A percentile compares a stretch with the other conserved stretches of the same genome.
These are phyloP conservation scores for Russula griseocarnosa DNA, from an alignment of 768 basidiomycete species.

Conservation along the genomic window DNA sequence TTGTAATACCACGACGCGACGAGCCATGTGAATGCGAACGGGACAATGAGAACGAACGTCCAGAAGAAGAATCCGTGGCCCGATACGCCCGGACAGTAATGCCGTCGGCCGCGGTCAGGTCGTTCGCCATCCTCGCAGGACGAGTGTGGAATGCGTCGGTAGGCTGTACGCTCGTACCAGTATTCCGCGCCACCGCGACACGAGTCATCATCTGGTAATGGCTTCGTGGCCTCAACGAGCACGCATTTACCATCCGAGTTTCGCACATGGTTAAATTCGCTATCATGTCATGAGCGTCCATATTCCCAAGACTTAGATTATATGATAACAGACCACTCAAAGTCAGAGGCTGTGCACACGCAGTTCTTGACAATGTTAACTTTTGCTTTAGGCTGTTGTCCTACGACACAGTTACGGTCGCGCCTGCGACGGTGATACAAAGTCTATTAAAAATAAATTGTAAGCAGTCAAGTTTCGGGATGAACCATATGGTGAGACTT, in stretches of 20 bases:
- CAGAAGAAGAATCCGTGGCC: slow-evolving; percentile 80
- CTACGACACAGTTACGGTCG: slow-evolving; percentile 78
- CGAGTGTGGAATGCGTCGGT: slow-evolving; percentile 88
- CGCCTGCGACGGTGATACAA: slow-evolving; percentile 87
- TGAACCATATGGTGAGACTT: too few relatives aligned
- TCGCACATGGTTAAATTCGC: slow-evolving; percentile 89
- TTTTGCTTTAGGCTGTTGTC: slow-evolving; percentile 53
- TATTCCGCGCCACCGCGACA: slow-evolving; percentile 62
- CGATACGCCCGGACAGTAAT: slow-evolving; percentile 78
- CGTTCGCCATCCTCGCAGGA: slow-evolving; percentile 76
- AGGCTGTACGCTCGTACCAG: slow-evolving; percentile 93
- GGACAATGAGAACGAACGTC: slow-evolving; percentile 69
- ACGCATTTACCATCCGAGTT: slow-evolving; percentile 71
- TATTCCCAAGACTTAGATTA: neutral
- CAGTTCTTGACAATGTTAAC: slow-evolving; percentile 65
- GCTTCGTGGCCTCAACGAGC: slow-evolving; percentile 61
- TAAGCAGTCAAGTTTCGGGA: neutral
- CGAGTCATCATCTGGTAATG: slow-evolving; percentile 58
- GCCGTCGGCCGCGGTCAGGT: slow-evolving; percentile 69
- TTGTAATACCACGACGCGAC: slow-evolving; percentile 81
- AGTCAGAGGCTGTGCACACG: slow-evolving; percentile 67
- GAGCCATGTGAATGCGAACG: slow-evolving; percentile 71
- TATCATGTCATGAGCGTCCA: slow-evolving; percentile 33
- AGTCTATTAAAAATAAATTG: slow-evolving; percentile 48
- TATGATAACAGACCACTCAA: slow-evolving; percentile 71